phyloP scores from a whole-genome alignment of 1,284 basidiomycete genomes.

The Sutorius eximius region DNA sequence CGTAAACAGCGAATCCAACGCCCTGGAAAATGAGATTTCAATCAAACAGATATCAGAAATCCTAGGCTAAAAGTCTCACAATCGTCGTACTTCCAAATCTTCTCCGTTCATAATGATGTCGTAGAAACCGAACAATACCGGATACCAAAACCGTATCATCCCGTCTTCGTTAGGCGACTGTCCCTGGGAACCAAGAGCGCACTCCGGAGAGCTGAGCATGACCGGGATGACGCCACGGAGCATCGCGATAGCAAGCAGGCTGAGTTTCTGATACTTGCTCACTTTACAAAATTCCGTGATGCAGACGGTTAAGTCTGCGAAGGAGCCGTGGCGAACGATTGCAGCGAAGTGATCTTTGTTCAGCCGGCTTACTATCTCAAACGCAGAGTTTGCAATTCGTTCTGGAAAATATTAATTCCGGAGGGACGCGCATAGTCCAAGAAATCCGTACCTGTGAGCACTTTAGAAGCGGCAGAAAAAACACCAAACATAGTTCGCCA shows the following conservation, averaged over 20 bases:
- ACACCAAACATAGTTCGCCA: conserved; percentile 99
- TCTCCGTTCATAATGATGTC: conserved; percentile 99
- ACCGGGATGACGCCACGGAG: conserved; percentile 88
- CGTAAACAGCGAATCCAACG: conserved; percentile 93
- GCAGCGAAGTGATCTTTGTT: conserved; percentile 91
- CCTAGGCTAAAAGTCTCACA: conserved; percentile 56
- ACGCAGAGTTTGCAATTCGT: conserved; percentile 90
- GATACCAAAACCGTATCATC: conserved; percentile 97
- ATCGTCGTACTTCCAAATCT: conserved; percentile 93
- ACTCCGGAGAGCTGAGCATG: conserved; percentile 87
- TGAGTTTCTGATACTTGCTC: conserved; percentile 98
- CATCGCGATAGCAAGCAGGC: conserved; percentile 95
- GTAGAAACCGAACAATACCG: conserved; percentile 94
- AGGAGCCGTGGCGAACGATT: conserved; percentile 90
- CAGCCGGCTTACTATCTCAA: conserved; percentile 92
- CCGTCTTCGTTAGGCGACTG: conserved; percentile 39
- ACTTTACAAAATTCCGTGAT: conserved; percentile 99
- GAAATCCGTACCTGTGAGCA: conserved; percentile 70
- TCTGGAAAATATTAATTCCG: conserved; percentile 47
- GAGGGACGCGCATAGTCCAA: background rate
- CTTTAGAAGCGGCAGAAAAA: conserved; percentile 93
- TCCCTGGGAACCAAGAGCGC: conserved; percentile 52
- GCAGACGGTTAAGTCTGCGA: conserved; percentile 95
- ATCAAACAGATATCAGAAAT: background rate
- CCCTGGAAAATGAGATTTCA: conserved; percentile 49